Conservation (phyloP, 768 basidiomycete species). For the Strobilomyces echinocephalus region DNA sequence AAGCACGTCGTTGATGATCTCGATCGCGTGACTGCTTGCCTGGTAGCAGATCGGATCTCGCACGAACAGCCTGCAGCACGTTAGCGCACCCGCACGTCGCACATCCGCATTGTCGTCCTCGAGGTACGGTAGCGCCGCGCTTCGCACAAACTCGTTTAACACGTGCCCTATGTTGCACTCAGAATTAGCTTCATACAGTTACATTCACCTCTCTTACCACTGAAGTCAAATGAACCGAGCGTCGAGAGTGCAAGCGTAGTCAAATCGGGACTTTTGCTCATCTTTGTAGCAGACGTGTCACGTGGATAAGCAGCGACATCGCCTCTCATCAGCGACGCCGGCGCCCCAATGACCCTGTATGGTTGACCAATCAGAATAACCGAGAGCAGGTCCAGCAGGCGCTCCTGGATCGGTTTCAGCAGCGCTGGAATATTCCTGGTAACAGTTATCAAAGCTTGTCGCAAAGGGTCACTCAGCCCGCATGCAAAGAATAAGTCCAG, state of each 20-base stretch:
- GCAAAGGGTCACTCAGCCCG: constrained; percentile 85
- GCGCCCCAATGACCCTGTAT: constrained; percentile 87
- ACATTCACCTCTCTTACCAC: constrained; percentile 45
- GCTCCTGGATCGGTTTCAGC: constrained; percentile 90
- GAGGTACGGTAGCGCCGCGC: constrained; percentile 85
- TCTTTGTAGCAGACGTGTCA: constrained; percentile 47
- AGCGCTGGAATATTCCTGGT: constrained; percentile 86
- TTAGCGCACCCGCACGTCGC: constrained; percentile 82
- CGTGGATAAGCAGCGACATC: constrained; percentile 47
- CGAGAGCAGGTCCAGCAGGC: constrained; percentile 82
- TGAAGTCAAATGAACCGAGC: constrained; percentile 91
- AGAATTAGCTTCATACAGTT: constrained; percentile 6
- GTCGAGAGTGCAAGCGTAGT: constrained; percentile 82
- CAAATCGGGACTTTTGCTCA: constrained; percentile 61
- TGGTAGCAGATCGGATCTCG: constrained; percentile 95
- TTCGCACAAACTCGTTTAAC: constrained; percentile 93
- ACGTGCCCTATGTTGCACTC: constrained; percentile 61
- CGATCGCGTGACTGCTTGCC: constrained; percentile 92
- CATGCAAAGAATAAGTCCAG: constrained; percentile 95
- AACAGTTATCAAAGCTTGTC: constrained; percentile 78
- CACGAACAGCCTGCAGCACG: constrained; percentile 88
- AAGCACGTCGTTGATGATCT: constrained; percentile 96
- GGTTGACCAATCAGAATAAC: constrained; percentile 74
- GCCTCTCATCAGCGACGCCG: constrained; percentile 48
- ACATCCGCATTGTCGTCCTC: constrained; percentile 90